Evolutionary conservation across 2,329 filamentous ascomycete species (phyloP), one percentile per base, ranked within the genome.

Genomic region (Aspergillus unguis): DNA sequence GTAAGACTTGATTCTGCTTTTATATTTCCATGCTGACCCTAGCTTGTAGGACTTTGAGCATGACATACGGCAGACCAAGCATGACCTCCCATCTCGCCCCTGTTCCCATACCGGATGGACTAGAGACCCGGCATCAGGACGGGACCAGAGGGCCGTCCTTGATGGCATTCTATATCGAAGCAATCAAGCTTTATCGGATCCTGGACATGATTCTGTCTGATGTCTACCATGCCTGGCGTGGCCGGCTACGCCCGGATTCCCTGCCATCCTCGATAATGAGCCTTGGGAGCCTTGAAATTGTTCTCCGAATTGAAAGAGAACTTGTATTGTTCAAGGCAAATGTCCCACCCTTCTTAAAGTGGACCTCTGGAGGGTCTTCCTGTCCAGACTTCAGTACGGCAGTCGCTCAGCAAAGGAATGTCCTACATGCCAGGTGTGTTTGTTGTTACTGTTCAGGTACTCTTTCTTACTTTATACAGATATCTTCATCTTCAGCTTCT

Each of bases 1-100:
- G 69, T 73, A 53, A 36, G 69, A 57, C 8, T 26, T 6, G 25
- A 31, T 25, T 6, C n/a, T n/a, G n/a, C n/a, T n/a, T n/a, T n/a
- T n/a, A n/a, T n/a, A n/a, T n/a, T n/a, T n/a, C n/a, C n/a, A n/a
- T n/a, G n/a, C n/a, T n/a, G n/a, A n/a, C n/a, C n/a, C n/a, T n/a
- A n/a, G n/a, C n/a, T n/a, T n/a, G n/a, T n/a, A 72, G 71, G 52
- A 59, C 69, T 23, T 61, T 72, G 45, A 71, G 69, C 58, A 73
- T 74, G 70, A 73, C 65, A n/a, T 65, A 65, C 49, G 70, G 65
- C 37, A 60, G 63, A 32, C 70, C 65, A 28, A 66, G 64, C 51
- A 70, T 71, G 64, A 69, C 63, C 8, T 61, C 61, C 11, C 65
- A 69, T 36, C 55, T 67, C n/a, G 53, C 62, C 8, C 52, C 55